A percentile compares a stretch with the other conserved stretches of the same genome.
These are phyloP conservation scores for Pleurotus tuber-regium DNA, from an alignment of 768 basidiomycete genomes.

Conservation along the genomic window DNA sequence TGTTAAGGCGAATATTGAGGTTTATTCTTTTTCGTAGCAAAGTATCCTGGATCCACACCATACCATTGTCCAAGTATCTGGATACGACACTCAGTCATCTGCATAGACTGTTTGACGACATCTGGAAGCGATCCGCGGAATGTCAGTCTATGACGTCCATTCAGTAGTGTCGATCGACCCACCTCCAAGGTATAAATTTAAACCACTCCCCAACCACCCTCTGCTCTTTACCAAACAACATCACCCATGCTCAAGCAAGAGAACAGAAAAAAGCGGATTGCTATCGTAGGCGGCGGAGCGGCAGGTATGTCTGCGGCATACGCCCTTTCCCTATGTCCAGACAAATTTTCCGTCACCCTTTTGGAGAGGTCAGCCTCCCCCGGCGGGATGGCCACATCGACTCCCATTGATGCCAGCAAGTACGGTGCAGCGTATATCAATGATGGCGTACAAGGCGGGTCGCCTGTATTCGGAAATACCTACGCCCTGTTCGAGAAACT, in stretches of 20 bases:
- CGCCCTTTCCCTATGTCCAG: constrained; percentile 28
- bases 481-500: constrained; percentile 30
- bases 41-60: no score
- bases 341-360: constrained; percentile 24
- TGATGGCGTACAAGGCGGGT: constrained; percentile 32
- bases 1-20: no score
- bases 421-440: constrained; percentile 31
- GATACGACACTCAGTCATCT: no score
- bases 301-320: constrained; percentile 30
- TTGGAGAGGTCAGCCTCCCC: constrained; percentile 25
- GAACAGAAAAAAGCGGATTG: constrained; percentile 19
- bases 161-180: no score
- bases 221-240: neutral
- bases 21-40: no score
- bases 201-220: neutral
- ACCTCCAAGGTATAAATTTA: no score
- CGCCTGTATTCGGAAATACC: constrained; percentile 28
- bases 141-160: no score
- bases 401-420: constrained; percentile 20
- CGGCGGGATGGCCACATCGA: constrained; percentile 31
- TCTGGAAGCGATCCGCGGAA: no score
- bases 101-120: no score
- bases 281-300: constrained; percentile 29
- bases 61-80: no score
- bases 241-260: no score